Conservation (phyloP, 2,329 filamentous ascomycete species). For the Claviceps humidiphila region DNA sequence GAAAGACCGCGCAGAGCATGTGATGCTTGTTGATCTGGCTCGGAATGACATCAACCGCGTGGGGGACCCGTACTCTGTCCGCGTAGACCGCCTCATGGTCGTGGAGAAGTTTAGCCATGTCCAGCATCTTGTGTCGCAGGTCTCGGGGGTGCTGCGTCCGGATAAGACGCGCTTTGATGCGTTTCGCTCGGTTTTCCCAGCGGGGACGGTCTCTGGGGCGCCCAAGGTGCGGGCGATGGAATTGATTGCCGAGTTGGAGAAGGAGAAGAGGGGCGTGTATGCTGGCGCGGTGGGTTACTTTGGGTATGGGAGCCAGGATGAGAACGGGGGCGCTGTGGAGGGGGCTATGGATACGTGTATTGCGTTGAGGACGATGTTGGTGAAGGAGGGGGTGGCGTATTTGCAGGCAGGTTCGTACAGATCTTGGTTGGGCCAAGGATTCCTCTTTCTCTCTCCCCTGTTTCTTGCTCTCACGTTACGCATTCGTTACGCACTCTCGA, state of each 20-base stretch:
- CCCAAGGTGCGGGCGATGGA: constrained; percentile 97
- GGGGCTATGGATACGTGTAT: constrained; percentile 86
- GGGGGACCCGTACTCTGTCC: constrained; percentile 77
- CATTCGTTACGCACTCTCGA: not conserved
- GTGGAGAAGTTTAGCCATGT: constrained; percentile 94
- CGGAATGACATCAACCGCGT: constrained; percentile 95
- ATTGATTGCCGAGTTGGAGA: constrained; percentile 85
- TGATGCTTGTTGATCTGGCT: constrained; percentile 94
- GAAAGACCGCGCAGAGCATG: constrained; percentile 89
- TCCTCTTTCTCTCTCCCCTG: not conserved
- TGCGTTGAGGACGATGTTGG: constrained; percentile 78
- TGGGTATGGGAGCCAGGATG: constrained; percentile 64
- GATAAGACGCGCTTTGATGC: constrained; percentile 88
- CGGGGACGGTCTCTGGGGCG: constrained; percentile 87
- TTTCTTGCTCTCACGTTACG: not conserved
- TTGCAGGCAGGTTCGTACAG: constrained; percentile 54
- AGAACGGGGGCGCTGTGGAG: constrained; percentile 49
- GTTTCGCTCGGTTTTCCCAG: constrained; percentile 92
- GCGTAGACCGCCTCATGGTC: constrained; percentile 88
- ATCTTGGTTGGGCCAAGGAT: not conserved
- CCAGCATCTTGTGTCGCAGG: constrained; percentile 91
- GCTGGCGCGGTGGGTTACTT: constrained; percentile 96
- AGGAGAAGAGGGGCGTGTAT: constrained; percentile 89
- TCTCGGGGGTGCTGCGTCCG: constrained; percentile 73
- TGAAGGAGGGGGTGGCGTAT: constrained; percentile 84